Evolutionary conservation across 495 filamentous ascomycete genomes (phyloP), one percentile per base, ranked within the genome.

Genomic region (Thermothielavioides terrestris): DNA sequence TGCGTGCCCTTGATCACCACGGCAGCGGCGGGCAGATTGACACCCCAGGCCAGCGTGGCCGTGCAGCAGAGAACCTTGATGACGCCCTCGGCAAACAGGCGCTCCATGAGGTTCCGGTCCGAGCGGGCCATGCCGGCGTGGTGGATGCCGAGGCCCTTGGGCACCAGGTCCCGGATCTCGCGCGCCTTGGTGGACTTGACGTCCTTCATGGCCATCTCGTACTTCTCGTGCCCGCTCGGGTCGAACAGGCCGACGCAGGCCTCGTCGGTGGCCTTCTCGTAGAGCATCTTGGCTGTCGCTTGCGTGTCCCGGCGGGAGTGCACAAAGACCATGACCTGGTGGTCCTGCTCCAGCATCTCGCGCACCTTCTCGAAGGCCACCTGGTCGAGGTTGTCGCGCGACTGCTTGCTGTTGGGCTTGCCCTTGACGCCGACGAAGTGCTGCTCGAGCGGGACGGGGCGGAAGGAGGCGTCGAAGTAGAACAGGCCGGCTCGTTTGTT

Each of bases 281-380:
- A 80, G 23, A 99, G 77, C 68, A 80, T 86, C 50, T 84, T 86
- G 20, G 92, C 90, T 0, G 91, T 94, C 42, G 81, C 77, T 34
- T 94, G 77, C 1, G 92, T 99, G 59, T 99, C 94, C 64, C 94
- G 92, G 20, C 92, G 79, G 2, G 90, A 94, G 63, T 99, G 92
- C 2, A 99, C 92, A 67, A 99, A 98, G 0, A 99, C 90, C 92
- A 99, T 99, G 43, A 97, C 79, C 60, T 99, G 92, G 55, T 99
- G 89, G 9, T 84, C 88, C 47, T 73, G 70, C 57, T 85, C 78
- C 9, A 97, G 73, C 92, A 96, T 96, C 36, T 85, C 85, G 49
- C 81, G 82, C n/a, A 95, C 91, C 65, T 99, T 99, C 52, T 96
- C 89, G 63, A 88, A 97, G 0, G 88, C 79, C 11, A 84, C 82